A percentile compares a stretch with the other conserved stretches of the same genome.
Conservation (phyloP, 768 basidiomycete species). For the Xerocomellus chrysenteron region DNA sequence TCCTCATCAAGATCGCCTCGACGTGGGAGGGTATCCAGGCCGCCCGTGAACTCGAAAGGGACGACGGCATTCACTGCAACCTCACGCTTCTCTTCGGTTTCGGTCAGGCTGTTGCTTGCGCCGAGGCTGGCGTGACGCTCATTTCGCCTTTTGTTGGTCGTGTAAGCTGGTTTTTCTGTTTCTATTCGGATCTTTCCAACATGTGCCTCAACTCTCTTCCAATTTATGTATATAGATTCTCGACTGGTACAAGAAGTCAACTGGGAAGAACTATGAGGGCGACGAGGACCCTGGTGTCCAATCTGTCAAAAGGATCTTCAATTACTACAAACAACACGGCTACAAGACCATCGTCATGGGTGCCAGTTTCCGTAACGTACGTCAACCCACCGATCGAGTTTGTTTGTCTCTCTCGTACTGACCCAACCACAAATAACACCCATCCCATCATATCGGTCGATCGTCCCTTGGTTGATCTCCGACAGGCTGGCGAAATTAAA, state of each 20-base stretch:
- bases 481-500: constrained; percentile 86
- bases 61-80: constrained; percentile 97
- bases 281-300: constrained; percentile 94
- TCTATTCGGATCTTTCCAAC: constrained; percentile 4
- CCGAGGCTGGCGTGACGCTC: constrained; percentile 96
- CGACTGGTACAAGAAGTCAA: constrained; percentile 97
- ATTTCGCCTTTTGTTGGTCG: constrained; percentile 99
- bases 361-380: constrained; percentile 97
- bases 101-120: constrained; percentile 97
- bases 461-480: constrained; percentile 6
- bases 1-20: constrained; percentile 99
- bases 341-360: constrained; percentile 99
- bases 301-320: constrained; percentile 96
- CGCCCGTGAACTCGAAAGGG: constrained; percentile 89
- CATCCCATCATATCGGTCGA: constrained; percentile 1
- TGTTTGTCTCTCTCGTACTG: constrained; percentile 1
- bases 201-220: constrained; percentile 5
- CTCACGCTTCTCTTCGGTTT: constrained; percentile 99
- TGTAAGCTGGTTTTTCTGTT: constrained; percentile 46
- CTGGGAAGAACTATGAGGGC: constrained; percentile 85
- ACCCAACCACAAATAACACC: not conserved
- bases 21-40: constrained; percentile 99
- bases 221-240: constrained; percentile 64
- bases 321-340: constrained; percentile 98
- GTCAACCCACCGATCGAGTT: constrained; percentile 26